Percentiles rank a stretch among this genome's conserved stretches.
Evolutionary conservation across 2,329 filamentous ascomycete species (phyloP).

Genomic region (Arthroderma uncinatum): DNA sequence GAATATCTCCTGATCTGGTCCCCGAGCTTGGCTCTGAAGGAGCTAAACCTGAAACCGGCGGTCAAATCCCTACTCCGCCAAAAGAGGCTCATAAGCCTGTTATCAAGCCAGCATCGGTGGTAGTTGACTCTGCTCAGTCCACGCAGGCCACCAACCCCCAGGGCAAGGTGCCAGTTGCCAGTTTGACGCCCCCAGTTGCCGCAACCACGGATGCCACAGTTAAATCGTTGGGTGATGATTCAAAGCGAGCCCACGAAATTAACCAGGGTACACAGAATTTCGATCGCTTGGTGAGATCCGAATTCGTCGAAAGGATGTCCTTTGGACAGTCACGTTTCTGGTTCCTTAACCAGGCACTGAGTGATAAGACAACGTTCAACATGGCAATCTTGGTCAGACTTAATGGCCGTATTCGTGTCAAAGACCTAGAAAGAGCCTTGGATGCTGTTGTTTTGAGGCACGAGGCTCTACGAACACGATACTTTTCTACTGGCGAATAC

Average conservation of each 20-base stretch:
- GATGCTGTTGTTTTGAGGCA: constrained; percentile 21
- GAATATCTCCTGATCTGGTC: neutral
- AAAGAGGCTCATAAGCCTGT: neutral
- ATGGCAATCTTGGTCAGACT: constrained; percentile 25
- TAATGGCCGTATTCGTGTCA: constrained; percentile 24
- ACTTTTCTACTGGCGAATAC: constrained; percentile 15
- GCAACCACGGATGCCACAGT: neutral
- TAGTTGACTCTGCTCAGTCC: neutral
- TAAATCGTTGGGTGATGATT: neutral
- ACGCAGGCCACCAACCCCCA: neutral
- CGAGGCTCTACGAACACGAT: constrained; percentile 26
- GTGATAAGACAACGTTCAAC: constrained; percentile 35
- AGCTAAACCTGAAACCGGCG: neutral
- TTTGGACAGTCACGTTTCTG: constrained; percentile 32
- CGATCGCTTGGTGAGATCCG: neutral
- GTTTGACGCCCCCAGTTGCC: neutral
- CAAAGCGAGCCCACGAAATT: neutral
- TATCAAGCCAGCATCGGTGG: neutral
- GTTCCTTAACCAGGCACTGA: constrained; percentile 15
- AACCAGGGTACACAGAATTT: neutral
- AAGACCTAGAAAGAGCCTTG: constrained; percentile 27
- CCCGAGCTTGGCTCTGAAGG: neutral
- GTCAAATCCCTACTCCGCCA: neutral
- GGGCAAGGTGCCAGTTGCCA: neutral
- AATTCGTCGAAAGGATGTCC: constrained; percentile 22